Percentiles rank a stretch among this genome's conserved stretches.
Conservation (phyloP, 257 asterid genomes). For the Solanum medicagineum region DNA sequence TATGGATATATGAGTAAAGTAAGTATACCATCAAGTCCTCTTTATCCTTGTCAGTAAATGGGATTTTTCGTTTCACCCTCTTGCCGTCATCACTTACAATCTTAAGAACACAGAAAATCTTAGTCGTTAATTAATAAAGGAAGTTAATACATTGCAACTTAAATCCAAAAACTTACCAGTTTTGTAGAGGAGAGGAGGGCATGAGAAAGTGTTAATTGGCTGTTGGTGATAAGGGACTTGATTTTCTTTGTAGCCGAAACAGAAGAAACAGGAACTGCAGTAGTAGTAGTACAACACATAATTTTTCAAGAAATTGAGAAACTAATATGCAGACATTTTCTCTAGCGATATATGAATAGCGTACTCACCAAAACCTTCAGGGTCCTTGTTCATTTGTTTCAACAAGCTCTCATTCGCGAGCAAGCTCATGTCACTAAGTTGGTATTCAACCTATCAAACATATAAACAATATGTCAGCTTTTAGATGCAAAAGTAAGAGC, state of each 20-base stretch:
- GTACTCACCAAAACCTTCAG: conserved; percentile 75
- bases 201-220: conserved; percentile 55
- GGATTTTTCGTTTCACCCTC: conserved; percentile 64
- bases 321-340: neutral
- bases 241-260: conserved; percentile 81
- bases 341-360: neutral
- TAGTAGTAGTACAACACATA: neutral
- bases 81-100: conserved; percentile 75
- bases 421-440: conserved; percentile 93
- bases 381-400: conserved; percentile 69
- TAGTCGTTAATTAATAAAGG: neutral
- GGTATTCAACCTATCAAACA: conserved; percentile 70
- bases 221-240: conserved; percentile 59
- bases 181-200: conserved; percentile 71
- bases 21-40: conserved; percentile 73
- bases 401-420: conserved; percentile 81
- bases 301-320: neutral
- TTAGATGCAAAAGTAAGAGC: neutral
- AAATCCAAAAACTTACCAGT: conserved; percentile 26
- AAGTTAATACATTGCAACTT: neutral
- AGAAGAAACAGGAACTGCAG: conserved; percentile 64
- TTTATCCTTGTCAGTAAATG: conserved; percentile 73
- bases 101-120: conserved; percentile 1
- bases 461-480: neutral
- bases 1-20: neutral